Conservation (phyloP, 257 asterid species). For the Rubia yunnanensis region DNA sequence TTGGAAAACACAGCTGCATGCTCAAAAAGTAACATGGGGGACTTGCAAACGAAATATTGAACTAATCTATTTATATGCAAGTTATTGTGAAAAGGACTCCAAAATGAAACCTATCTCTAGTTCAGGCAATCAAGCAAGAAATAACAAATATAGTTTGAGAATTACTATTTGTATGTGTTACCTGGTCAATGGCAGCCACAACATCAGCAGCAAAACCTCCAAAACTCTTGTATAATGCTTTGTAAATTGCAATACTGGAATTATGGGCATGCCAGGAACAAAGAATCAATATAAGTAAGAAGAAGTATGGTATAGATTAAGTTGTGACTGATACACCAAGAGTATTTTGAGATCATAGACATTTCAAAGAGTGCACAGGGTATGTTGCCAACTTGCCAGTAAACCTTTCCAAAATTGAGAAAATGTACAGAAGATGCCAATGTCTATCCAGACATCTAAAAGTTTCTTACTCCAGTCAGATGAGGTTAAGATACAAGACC, state of each 20-base stretch:
- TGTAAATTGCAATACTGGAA: conserved; percentile 77
- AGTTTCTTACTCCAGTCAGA: background rate
- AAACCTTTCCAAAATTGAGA: background rate
- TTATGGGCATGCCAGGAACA: conserved; percentile 16
- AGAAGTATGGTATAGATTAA: background rate
- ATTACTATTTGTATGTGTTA: conserved; percentile 11
- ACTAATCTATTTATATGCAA: background rate
- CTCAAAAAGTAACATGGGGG: background rate
- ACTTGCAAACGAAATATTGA: too few species aligned
- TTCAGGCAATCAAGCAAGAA: background rate
- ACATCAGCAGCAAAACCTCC: conserved; percentile 99
- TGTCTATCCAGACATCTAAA: background rate
- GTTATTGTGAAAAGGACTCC: background rate
- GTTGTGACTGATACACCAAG: background rate
- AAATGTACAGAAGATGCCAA: background rate
- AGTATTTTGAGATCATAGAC: background rate
- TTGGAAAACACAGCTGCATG: background rate
- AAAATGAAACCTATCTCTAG: background rate
- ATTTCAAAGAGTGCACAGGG: background rate
- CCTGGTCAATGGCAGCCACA: conserved; percentile 99
- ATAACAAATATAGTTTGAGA: background rate
- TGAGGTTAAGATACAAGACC: background rate
- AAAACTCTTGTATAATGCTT: conserved; percentile 95
- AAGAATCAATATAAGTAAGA: background rate
- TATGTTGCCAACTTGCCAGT: background rate